These are phyloP conservation scores for Pseudotsuga menziesii DNA, from an alignment of 75 land plant genomes.

Conservation along the genomic window DNA sequence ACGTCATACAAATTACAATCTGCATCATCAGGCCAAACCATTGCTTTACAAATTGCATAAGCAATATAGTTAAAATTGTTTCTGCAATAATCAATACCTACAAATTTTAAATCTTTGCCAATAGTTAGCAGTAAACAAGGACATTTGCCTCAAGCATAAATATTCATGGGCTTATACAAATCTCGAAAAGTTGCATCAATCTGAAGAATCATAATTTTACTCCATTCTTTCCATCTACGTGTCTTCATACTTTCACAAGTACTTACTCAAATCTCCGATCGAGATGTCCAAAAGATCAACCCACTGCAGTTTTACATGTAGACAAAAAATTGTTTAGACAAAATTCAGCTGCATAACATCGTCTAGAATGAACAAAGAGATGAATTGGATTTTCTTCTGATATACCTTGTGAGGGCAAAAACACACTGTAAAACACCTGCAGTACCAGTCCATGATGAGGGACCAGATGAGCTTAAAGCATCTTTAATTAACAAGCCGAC, in stretches of 20 bases:
- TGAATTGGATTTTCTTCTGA: not conserved
- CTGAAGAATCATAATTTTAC: not conserved
- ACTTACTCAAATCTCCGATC: constrained; percentile 23
- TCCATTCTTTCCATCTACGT: not conserved
- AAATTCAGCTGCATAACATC: not conserved
- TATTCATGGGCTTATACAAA: not conserved
- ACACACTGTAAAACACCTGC: constrained; percentile 95
- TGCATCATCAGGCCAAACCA: too few relatives aligned
- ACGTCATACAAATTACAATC: too few relatives aligned
- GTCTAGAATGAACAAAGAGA: not conserved
- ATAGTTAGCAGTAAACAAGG: not conserved
- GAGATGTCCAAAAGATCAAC: constrained; percentile 77
- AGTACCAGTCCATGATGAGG: constrained; percentile 89
- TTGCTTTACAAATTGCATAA: constrained; percentile 1
- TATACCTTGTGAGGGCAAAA: constrained; percentile 79
- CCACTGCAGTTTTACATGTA: constrained; percentile 50
- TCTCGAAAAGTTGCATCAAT: too few relatives aligned
- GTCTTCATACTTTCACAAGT: not conserved
- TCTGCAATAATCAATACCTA: not conserved
- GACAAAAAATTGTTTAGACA: not conserved
- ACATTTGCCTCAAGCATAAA: not conserved
- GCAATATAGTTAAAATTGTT: not conserved
- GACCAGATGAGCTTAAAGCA: constrained; percentile 50
- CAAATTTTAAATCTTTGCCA: not conserved
- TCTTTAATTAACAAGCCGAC: constrained; percentile 89